Evolutionary conservation across 768 basidiomycete genomes (phyloP), one percentile per base, ranked within the genome.

Genomic region (Grammothele lineata): DNA sequence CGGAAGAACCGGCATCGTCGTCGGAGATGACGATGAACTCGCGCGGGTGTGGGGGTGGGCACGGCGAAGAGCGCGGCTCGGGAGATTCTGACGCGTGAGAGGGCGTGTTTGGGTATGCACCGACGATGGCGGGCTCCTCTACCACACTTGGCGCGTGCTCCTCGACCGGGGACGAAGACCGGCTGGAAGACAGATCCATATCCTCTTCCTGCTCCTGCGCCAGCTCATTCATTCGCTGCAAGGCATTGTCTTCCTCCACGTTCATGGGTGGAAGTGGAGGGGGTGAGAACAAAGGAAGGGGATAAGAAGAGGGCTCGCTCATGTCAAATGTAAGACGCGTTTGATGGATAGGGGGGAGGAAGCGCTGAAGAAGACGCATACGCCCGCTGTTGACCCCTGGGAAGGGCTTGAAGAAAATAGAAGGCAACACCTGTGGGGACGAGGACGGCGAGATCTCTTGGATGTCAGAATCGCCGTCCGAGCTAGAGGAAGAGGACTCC

Each of bases 401-500:
- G n/a, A n/a, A n/a, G n/a, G n/a, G n/a, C n/a, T n/a, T n/a, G n/a
- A n/a, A n/a, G n/a, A n/a, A n/a, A n/a, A n/a, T n/a, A n/a, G n/a
- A n/a, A n/a, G n/a, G n/a, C n/a, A n/a, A n/a, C n/a, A n/a, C n/a
- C n/a, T 22, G 37, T 27, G 54, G 48, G 39, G 47, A 46, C 43
- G 49, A 18, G 40, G 57, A 47, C 11, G 47, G 50, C 19, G 51
- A 45, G 11, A 55, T 54, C 50, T 60, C 61, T 47, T 60, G 57
- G 35, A 58, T 45, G 45, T 59, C 57, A 47, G 57, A 57, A 62
- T 43, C 27, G 35, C 72, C 73, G 30, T 65, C 65, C 19, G 67
- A 68, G 19, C 72, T 68, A 22, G 72, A 72, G 1, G 70, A 64
- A 4, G 72, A 72, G n/a, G 68, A 65, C 39, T 60, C 59, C 12